Conservation (phyloP, 192 early-diverging fungal species). For the Kickxella alabastrina region DNA sequence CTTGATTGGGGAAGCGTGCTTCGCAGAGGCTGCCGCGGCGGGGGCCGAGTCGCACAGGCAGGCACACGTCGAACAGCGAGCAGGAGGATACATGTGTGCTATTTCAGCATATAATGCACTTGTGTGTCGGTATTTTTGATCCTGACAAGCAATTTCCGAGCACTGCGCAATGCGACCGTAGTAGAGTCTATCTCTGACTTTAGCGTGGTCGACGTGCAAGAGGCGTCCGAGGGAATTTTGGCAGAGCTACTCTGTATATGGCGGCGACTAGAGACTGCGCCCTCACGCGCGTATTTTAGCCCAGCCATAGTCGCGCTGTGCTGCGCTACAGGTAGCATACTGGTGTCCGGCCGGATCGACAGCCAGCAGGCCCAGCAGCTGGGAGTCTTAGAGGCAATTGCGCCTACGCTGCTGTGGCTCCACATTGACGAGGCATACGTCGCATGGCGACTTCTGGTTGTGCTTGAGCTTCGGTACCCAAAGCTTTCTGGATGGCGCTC, state of each 20-base stretch:
- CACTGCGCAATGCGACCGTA: constrained; percentile 1
- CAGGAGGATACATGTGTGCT: constrained; percentile 1
- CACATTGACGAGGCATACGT: constrained; percentile 32
- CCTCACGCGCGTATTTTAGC: constrained; percentile 15
- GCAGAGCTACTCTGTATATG: constrained; percentile 11
- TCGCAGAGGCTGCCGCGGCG: neutral
- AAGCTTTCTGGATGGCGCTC: constrained; percentile 7
- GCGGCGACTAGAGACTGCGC: constrained; percentile 13
- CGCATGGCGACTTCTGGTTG: constrained; percentile 20
- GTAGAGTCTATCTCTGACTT: constrained; percentile 5
- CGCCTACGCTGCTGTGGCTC: constrained; percentile 13
- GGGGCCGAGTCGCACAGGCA: too few species aligned
- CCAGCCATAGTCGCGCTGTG: constrained; percentile 13
- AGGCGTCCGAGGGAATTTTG: constrained; percentile 7
- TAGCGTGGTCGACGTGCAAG: constrained; percentile 12
- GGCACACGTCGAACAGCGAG: too few species aligned
- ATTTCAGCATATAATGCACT: constrained; percentile 11
- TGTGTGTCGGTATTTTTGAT: constrained; percentile 19
- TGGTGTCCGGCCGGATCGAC: constrained; percentile 15
- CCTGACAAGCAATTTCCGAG: constrained; percentile 15
- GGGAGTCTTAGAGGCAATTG: constrained; percentile 1
- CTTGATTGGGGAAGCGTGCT: constrained; percentile 15
- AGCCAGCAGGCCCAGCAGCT: constrained; percentile 6
- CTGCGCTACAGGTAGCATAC: constrained; percentile 12
- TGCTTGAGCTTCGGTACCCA: constrained; percentile 6